These are phyloP conservation scores for Lentinula sp. DNA, from an alignment of 768 basidiomycete genomes.

Conservation along the genomic window DNA sequence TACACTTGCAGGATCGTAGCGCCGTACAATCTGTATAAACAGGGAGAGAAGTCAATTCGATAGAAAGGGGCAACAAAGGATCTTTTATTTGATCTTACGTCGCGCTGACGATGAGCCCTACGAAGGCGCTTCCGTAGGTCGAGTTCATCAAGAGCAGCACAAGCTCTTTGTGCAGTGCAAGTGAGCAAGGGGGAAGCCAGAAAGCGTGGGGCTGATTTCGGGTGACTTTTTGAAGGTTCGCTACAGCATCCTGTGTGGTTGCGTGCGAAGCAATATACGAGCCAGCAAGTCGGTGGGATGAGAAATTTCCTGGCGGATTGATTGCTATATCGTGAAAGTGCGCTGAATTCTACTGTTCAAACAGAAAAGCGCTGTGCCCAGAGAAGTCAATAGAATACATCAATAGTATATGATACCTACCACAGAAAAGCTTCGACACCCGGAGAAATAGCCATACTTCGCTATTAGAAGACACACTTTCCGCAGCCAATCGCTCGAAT, in stretches of 20 bases:
- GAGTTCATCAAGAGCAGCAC: background rate
- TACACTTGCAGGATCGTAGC: constrained; percentile 39
- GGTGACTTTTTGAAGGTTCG: background rate
- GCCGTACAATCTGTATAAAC: constrained; percentile 33
- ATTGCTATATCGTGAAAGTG: background rate
- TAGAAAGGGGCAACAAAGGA: background rate
- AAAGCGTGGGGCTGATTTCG: background rate
- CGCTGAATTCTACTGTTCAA: background rate
- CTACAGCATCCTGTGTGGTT: background rate
- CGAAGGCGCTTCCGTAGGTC: constrained; percentile 39
- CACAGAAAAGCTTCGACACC: background rate
- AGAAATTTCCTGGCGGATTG: background rate
- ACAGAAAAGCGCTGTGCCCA: background rate
- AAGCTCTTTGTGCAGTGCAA: background rate
- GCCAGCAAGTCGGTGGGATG: background rate
- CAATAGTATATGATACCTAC: background rate
- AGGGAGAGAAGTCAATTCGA: constrained; percentile 1
- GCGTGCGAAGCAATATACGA: background rate
- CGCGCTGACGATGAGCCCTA: constrained; percentile 37
- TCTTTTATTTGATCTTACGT: constrained; percentile 23
- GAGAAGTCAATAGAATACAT: background rate
- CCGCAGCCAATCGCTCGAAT: background rate
- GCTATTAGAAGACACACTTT: background rate
- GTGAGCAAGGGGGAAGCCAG: background rate
- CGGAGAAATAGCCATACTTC: background rate